Percentiles rank a stretch among this genome's conserved stretches.
Conservation (phyloP, 768 basidiomycete genomes). For the Cystofilobasidium ferigula region DNA sequence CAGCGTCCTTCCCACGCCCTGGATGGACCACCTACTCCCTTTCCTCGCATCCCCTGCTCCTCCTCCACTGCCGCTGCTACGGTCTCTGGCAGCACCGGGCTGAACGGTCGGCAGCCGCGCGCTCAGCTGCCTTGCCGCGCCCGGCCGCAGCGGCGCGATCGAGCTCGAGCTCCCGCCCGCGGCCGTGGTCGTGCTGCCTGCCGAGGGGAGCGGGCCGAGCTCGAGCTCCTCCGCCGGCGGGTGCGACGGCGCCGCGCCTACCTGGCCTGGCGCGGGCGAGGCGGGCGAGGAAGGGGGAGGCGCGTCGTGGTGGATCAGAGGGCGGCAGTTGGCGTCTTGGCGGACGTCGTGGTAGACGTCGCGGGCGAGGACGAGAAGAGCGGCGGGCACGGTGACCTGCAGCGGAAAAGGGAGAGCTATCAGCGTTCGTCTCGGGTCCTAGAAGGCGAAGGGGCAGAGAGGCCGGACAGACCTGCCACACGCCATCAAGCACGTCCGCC, state of each 20-base stretch:
- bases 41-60: background rate
- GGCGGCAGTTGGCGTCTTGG: background rate
- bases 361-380: slow-evolving; percentile 55
- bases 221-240: background rate
- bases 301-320: background rate
- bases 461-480: slow-evolving; percentile 35
- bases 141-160: background rate
- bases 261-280: background rate
- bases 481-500: slow-evolving; percentile 34
- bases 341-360: slow-evolving; percentile 45
- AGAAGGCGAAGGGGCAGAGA: background rate
- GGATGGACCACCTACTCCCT: background rate
- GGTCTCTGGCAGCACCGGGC: background rate
- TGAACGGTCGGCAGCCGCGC: slow-evolving; percentile 2
- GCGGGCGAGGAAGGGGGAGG: background rate
- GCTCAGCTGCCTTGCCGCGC: background rate
- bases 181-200: background rate
- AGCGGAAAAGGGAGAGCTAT: background rate
- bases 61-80: background rate
- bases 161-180: background rate
- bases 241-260: no score
- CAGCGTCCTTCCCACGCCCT: background rate
- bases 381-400: slow-evolving; percentile 74
- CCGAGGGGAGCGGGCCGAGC: background rate
- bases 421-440: background rate